phyloP scores from a whole-genome alignment of 768 basidiomycete species.

The Rhizopogon roseolus region DNA sequence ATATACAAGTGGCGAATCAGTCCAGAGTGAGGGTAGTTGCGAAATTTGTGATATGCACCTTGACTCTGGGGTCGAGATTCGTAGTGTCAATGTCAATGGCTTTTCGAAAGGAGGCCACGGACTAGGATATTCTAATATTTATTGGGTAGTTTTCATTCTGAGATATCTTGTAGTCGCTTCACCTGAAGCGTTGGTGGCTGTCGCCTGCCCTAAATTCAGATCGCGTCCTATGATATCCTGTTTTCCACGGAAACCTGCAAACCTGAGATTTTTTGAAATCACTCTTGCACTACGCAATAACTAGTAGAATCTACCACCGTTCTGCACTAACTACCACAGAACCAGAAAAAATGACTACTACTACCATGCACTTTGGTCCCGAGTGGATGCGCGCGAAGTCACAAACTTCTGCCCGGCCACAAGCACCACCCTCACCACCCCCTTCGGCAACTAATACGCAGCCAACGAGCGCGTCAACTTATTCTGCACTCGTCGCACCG shows the following conservation, averaged over 20 bases:
- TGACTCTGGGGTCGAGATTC: not conserved
- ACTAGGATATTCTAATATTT: not conserved
- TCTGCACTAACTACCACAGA: conserved; percentile 6
- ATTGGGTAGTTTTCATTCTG: not conserved
- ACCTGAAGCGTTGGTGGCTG: not conserved
- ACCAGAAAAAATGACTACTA: conserved; percentile 42
- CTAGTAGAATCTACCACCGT: conserved; percentile 3
- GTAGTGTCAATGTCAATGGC: too few species aligned
- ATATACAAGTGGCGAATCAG: conserved; percentile 69
- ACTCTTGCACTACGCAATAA: conserved; percentile 11
- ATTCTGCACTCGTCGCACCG: conserved; percentile 51
- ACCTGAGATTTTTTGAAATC: conserved; percentile 12
- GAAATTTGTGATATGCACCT: not conserved
- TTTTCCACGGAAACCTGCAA: conserved; percentile 21
- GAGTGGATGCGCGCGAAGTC: conserved; percentile 91
- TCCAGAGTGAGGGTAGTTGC: conserved; percentile 11
- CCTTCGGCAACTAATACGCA: conserved; percentile 33
- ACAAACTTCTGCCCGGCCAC: conserved; percentile 47
- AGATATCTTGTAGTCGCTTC: not conserved
- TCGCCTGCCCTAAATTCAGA: conserved; percentile 28
- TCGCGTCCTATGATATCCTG: conserved; percentile 7
- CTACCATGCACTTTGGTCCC: conserved; percentile 86
- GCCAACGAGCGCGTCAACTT: conserved; percentile 64
- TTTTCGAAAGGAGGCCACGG: too few species aligned
- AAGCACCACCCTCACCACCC: conserved; percentile 57